phyloP scores from a whole-genome alignment of 1,284 basidiomycete species.

The Fomitopsis betulina region DNA sequence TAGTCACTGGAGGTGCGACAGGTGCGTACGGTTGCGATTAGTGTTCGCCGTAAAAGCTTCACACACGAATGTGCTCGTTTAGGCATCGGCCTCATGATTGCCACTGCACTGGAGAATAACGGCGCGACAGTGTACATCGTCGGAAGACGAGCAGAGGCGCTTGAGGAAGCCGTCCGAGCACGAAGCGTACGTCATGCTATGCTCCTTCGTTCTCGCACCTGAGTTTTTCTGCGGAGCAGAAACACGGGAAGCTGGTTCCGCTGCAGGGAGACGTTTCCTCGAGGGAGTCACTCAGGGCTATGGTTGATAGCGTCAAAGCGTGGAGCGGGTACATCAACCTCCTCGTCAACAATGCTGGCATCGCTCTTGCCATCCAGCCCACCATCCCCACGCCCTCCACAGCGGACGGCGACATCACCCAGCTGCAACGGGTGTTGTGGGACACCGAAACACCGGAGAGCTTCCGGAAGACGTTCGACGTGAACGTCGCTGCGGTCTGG shows the following conservation, averaged over 20 bases:
- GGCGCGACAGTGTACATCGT: constrained; percentile 73
- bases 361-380: constrained; percentile 53
- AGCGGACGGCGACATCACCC: constrained; percentile 39
- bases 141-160: constrained; percentile 52
- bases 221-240: constrained; percentile 30
- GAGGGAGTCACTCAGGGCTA: constrained; percentile 46
- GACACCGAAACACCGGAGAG: constrained; percentile 52
- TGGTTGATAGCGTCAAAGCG: constrained; percentile 50
- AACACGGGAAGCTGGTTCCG: constrained; percentile 57
- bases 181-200: constrained; percentile 30
- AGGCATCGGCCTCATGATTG: constrained; percentile 77
- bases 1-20: constrained; percentile 68
- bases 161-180: constrained; percentile 51
- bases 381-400: constrained; percentile 27
- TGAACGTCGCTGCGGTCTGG: constrained; percentile 66
- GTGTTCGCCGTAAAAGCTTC: not conserved
- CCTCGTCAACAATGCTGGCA: constrained; percentile 71
- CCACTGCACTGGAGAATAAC: constrained; percentile 64
- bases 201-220: not conserved
- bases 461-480: constrained; percentile 59
- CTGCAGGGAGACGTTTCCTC: constrained; percentile 61
- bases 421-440: constrained; percentile 63
- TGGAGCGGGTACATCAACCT: constrained; percentile 66
- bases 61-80: not conserved
- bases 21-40: constrained; percentile 31